Evolutionary conservation across 768 basidiomycete species (phyloP), one percentile per base, ranked within the genome.

Genomic region (Gyrodon lividus): DNA sequence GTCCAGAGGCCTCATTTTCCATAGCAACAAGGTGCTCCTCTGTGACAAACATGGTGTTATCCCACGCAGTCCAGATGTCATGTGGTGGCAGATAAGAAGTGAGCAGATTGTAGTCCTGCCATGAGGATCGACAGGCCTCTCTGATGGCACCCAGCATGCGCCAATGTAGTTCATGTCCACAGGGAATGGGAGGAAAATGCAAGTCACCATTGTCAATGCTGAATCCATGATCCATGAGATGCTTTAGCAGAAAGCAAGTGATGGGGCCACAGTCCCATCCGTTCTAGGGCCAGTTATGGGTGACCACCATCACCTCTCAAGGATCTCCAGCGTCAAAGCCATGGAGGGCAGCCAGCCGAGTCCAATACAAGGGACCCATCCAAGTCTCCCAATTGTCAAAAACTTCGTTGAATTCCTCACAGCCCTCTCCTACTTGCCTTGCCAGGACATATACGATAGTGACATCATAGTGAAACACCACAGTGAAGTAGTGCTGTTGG

Each of bases 261-360:
- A 52, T 52, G 2, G 57, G 47, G 2, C 55, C 44, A 56, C 54
- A 58, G 8, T 56, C 54, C 6, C 26, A 24, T 1, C 23, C 44
- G 28, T 51, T 46, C n/a, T 44, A 31, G 1, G 3, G 5, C 26
- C 49, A 48, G 23, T 55, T 46, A 6, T 1, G 0, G 0, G 34
- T 42, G 5, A 24, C 22, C 3, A 57, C 34, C 0, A 39, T 5
- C 4, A 45, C 37, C 7, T 41, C 35, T 4, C 43, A 23, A 12
- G 45, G 40, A 1, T 44, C 42, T n/a, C 38, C 41, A 22, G 24
- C 9, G 19, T 42, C 13, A 4, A 31, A 45, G 2, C 1, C 4
- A 22, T 48, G 43, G 13, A 57, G 31, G 0, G 34, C 17, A 0
- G 38, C 46, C 0, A 55, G n/a, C 4, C 2, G 8, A 0, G 1